phyloP scores from a whole-genome alignment of 768 basidiomycete genomes.

The Hemileccinum rubropunctum region DNA sequence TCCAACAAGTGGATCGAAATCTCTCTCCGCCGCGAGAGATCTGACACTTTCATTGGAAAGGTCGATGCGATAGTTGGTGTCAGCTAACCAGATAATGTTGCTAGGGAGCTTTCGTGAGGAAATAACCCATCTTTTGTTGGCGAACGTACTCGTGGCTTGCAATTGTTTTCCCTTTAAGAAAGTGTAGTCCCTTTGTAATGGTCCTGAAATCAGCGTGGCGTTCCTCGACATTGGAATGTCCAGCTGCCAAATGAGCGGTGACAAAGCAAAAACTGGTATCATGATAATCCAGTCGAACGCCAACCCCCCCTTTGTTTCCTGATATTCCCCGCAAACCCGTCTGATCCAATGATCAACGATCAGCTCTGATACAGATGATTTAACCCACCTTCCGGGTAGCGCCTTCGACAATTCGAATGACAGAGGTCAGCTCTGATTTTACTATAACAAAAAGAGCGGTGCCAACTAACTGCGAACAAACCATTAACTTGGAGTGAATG shows the following conservation, averaged over 20 bases:
- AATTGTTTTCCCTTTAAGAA: constrained; percentile 87
- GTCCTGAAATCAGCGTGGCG: constrained; percentile 91
- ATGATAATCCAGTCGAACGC: constrained; percentile 86
- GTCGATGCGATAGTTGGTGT: constrained; percentile 93
- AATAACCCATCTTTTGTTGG: background rate
- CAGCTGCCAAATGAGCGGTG: constrained; percentile 96
- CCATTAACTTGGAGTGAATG: background rate
- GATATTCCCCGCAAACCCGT: constrained; percentile 93
- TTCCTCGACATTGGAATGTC: constrained; percentile 85
- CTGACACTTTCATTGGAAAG: constrained; percentile 81
- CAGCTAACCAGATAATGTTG: constrained; percentile 90
- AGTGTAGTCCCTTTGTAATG: constrained; percentile 79
- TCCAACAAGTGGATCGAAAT: constrained; percentile 70
- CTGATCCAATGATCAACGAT: constrained; percentile 35
- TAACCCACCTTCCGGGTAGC: constrained; percentile 79
- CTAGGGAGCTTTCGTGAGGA: constrained; percentile 40
- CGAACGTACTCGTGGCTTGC: constrained; percentile 79
- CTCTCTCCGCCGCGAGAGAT: constrained; percentile 56
- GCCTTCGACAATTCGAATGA: constrained; percentile 91
- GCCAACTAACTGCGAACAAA: constrained; percentile 73
- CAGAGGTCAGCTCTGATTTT: constrained; percentile 67
- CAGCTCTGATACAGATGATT: background rate
- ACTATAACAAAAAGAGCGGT: constrained; percentile 88
- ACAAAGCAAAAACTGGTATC: constrained; percentile 94
- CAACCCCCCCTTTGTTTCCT: constrained; percentile 96